Conservation (phyloP, 148 eudicot genomes). For the Agrostemma githago region DNA sequence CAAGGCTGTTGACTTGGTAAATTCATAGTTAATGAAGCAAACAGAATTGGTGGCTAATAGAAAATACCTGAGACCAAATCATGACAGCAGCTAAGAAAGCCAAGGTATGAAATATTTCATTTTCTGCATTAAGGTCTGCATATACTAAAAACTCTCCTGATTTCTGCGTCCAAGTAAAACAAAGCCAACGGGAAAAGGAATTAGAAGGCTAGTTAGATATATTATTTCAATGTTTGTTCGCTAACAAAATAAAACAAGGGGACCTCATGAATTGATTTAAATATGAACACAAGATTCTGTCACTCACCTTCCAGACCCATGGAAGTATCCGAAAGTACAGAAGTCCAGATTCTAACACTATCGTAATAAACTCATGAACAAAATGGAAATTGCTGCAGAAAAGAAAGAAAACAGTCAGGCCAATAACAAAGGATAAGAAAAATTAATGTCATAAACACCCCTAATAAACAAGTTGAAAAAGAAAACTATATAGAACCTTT, state of each 20-base stretch:
- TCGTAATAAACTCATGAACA: conserved; percentile 78
- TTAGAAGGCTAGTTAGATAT: background rate
- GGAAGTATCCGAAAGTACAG: conserved; percentile 71
- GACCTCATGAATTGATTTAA: conserved; percentile 1
- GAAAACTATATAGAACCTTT: conserved; percentile 46
- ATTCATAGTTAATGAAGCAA: background rate
- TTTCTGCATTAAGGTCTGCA: conserved; percentile 65
- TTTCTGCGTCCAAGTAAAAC: conserved; percentile 39
- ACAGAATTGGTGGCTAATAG: background rate
- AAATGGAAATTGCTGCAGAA: conserved; percentile 82
- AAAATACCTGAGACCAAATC: conserved; percentile 96
- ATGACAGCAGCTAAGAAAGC: conserved; percentile 89
- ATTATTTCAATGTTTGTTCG: background rate
- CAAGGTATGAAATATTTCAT: conserved; percentile 91
- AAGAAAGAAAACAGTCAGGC: conserved; percentile 13
- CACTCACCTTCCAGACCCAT: conserved; percentile 90
- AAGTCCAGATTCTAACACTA: conserved; percentile 84
- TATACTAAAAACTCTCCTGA: conserved; percentile 55
- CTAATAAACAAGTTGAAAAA: background rate
- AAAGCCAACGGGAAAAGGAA: conserved; percentile 2
- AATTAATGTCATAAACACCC: conserved; percentile 9
- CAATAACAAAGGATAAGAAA: conserved; percentile 9
- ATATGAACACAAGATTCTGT: background rate
- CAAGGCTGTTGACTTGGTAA: background rate
- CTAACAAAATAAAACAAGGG: background rate